phyloP scores from a whole-genome alignment of 169 alveolate genomes.

The Plasmodium adleri region DNA sequence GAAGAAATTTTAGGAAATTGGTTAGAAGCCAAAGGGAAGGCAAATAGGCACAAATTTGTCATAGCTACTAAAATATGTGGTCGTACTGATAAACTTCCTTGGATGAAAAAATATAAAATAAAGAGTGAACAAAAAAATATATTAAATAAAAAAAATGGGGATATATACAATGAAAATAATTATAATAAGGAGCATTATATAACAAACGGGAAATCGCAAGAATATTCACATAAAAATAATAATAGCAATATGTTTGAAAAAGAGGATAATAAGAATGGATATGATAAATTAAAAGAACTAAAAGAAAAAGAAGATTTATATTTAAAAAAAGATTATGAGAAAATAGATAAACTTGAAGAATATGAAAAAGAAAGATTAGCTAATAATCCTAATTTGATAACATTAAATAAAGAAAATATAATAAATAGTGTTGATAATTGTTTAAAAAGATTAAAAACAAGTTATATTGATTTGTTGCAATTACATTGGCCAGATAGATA shows the following conservation, averaged over 20 bases:
- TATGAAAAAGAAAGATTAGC: conserved; percentile 3
- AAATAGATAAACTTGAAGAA: conserved; percentile 27
- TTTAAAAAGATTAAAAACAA: conserved; percentile 82
- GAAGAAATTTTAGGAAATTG: conserved; percentile 84
- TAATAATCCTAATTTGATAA: conserved; percentile 48
- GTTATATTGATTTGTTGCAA: conserved; percentile 88
- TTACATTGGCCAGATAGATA: conserved; percentile 91
- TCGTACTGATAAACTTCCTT: conserved; percentile 76
- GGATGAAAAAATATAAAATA: conserved; percentile 72
- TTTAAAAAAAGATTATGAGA: conserved; percentile 36
- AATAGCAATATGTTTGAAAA: no score
- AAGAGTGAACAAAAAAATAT: not conserved
- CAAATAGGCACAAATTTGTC: conserved; percentile 78
- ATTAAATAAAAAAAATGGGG: not conserved
- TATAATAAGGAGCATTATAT: not conserved
- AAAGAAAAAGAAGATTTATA: conserved; percentile 63
- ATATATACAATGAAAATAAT: no score
- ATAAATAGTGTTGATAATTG: conserved; percentile 83
- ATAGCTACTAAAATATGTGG: conserved; percentile 87
- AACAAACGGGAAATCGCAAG: not conserved
- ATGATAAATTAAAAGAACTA: conserved; percentile 29
- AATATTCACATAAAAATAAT: not conserved
- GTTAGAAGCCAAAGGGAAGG: conserved; percentile 79
- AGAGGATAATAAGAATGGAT: not conserved
- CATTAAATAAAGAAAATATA: conserved; percentile 79